phyloP scores from a whole-genome alignment of 2,329 filamentous ascomycete species.

The Trichoderma sp. region DNA sequence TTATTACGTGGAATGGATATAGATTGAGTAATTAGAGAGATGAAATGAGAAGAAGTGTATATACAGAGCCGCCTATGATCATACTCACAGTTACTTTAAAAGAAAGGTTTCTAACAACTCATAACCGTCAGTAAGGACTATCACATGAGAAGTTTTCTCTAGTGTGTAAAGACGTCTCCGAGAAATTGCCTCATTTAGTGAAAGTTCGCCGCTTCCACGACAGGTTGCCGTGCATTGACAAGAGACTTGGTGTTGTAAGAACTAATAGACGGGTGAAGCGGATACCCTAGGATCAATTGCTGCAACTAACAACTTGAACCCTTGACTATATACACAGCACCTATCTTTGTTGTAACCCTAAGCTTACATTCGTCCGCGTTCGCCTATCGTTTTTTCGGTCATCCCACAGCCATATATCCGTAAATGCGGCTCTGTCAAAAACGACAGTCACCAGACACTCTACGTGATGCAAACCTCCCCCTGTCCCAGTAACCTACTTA shows the following conservation, averaged over 20 bases:
- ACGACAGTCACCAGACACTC: not conserved
- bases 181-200: not conserved
- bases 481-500: not conserved
- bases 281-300: not conserved
- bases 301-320: not conserved
- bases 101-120: not conserved
- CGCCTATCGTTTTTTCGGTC: not conserved
- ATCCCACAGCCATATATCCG: not conserved
- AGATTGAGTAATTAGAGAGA: not conserved
- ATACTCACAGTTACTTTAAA: not conserved
- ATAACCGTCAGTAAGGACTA: not conserved
- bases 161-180: not conserved
- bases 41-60: not conserved
- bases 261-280: not conserved
- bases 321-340: not conserved
- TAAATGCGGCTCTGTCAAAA: not conserved
- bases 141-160: not conserved
- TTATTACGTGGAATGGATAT: not conserved
- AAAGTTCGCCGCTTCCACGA: not conserved
- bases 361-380: not conserved
- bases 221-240: not conserved
- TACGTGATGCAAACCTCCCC: not conserved
- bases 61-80: not conserved
- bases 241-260: not conserved
- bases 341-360: not conserved